Evolutionary conservation across 805 yeast species (phyloP).

Genomic region (Grigorovia jiainica): DNA sequence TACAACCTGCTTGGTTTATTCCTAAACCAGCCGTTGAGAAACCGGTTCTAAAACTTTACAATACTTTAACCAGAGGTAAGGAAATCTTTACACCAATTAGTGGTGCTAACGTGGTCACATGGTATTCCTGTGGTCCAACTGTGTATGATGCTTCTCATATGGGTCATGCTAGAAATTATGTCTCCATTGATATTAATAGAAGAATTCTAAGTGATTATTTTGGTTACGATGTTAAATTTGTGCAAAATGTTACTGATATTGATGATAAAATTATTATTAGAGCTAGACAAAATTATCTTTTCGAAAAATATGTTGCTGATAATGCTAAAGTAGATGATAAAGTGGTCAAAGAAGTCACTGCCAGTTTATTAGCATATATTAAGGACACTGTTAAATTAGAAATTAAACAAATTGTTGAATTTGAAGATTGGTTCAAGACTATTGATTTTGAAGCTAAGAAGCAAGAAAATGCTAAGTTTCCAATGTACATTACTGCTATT

Average conservation of each 20-base stretch:
- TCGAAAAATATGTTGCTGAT: slow-evolving; percentile 43
- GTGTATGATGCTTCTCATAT: slow-evolving; percentile 93
- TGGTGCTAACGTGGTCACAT: slow-evolving; percentile 54
- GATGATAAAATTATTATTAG: slow-evolving; percentile 94
- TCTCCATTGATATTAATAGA: slow-evolving; percentile 86
- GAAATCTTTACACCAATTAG: slow-evolving; percentile 65
- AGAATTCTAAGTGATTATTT: slow-evolving; percentile 84
- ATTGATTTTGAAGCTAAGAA: slow-evolving; percentile 45
- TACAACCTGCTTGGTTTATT: slow-evolving; percentile 46
- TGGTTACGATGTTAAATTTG: slow-evolving; percentile 78
- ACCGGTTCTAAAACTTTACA: slow-evolving; percentile 57
- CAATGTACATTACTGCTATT: slow-evolving; percentile 76
- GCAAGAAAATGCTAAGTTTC: slow-evolving; percentile 64
- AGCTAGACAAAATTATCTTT: slow-evolving; percentile 82
- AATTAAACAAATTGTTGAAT: slow-evolving; percentile 29
- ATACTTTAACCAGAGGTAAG: slow-evolving; percentile 75
- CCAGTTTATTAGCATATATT: slow-evolving; percentile 42
- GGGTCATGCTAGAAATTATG: slow-evolving; percentile 98
- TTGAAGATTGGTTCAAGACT: slow-evolving; percentile 41
- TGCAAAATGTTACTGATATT: slow-evolving; percentile 97
- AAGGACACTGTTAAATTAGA: slow-evolving; percentile 42
- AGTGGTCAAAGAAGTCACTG: slow-evolving; percentile 29
- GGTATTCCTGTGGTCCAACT: slow-evolving; percentile 99
- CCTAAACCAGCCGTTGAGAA: slow-evolving; percentile 27
- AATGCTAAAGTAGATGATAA: slow-evolving; percentile 3